These are phyloP conservation scores for Crataegus laevigata DNA, from an alignment of 306 rosid species.

Conservation along the genomic window DNA sequence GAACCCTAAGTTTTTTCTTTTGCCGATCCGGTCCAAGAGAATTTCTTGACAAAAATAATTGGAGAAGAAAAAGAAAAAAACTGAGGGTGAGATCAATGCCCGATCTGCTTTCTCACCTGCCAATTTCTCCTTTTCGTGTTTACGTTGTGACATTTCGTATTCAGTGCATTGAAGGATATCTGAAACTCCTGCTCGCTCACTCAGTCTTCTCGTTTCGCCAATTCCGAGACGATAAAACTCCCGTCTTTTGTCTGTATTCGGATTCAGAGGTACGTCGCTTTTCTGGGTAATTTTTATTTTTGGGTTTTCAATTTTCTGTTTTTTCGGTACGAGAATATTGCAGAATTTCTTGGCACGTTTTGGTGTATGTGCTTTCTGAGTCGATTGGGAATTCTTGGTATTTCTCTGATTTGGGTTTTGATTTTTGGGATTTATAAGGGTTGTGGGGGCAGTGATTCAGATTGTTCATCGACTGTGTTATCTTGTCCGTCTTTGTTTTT, in stretches of 20 bases:
- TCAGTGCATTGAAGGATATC: conserved; percentile 29
- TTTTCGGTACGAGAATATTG: neutral
- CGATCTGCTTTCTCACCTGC: conserved; percentile 8
- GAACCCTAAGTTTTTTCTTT: conserved; percentile 7
- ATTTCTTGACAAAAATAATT: neutral
- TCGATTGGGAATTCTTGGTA: neutral
- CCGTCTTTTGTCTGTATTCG: conserved; percentile 3
- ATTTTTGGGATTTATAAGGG: neutral
- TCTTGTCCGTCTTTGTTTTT: neutral
- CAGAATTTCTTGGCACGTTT: conserved; percentile 2
- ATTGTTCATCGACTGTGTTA: neutral
- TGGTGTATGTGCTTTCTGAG: conserved; percentile 14
- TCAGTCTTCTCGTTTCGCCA: conserved; percentile 10
- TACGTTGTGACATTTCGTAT: conserved; percentile 25
- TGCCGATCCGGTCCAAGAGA: conserved; percentile 6
- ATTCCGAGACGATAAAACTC: conserved; percentile 38
- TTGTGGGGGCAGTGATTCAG: conserved; percentile 6
- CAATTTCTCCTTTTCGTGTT: neutral
- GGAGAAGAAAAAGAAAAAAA: neutral
- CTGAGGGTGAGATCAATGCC: neutral
- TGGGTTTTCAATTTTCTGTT: neutral
- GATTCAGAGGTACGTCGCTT: neutral
- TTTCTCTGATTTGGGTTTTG: neutral
- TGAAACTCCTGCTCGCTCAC: conserved; percentile 12
- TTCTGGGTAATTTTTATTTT: neutral